These are phyloP conservation scores for Mycena metata DNA, from an alignment of 768 basidiomycete genomes.

Conservation along the genomic window DNA sequence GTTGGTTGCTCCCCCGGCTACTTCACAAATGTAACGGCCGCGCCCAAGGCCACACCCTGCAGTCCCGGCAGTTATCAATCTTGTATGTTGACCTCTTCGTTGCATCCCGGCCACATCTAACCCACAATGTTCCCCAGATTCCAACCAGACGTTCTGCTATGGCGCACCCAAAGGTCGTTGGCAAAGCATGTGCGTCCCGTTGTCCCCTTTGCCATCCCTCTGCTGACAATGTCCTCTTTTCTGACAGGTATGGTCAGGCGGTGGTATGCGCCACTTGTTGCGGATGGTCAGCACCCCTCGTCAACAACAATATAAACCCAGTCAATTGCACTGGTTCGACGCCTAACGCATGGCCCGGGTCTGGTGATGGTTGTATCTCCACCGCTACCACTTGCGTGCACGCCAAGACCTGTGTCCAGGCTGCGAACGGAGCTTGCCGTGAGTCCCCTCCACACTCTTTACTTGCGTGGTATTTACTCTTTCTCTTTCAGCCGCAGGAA, in stretches of 20 bases:
- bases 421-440: conserved; percentile 5
- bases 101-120: not conserved
- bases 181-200: conserved; percentile 1
- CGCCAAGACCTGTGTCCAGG: not conserved
- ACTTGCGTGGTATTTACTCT: too few species aligned
- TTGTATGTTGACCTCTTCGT: not conserved
- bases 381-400: not conserved
- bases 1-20: too few species aligned
- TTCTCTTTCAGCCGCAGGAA: too few species aligned
- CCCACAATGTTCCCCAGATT: not conserved
- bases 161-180: conserved; percentile 11
- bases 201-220: too few species aligned
- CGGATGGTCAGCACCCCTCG: conserved; percentile 1
- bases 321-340: not conserved
- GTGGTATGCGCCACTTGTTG: conserved; percentile 6
- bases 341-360: not conserved
- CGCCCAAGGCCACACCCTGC: too few species aligned
- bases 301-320: conserved; percentile 1
- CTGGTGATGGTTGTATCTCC: conserved; percentile 5
- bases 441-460: too few species aligned
- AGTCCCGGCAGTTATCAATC: not conserved
- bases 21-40: too few species aligned
- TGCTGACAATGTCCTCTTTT: too few species aligned
- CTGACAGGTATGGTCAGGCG: not conserved
- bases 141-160: conserved; percentile 10